Evolutionary conservation across 306 rosid genomes (phyloP).

Genomic region (Vachellia pachyceras): DNA sequence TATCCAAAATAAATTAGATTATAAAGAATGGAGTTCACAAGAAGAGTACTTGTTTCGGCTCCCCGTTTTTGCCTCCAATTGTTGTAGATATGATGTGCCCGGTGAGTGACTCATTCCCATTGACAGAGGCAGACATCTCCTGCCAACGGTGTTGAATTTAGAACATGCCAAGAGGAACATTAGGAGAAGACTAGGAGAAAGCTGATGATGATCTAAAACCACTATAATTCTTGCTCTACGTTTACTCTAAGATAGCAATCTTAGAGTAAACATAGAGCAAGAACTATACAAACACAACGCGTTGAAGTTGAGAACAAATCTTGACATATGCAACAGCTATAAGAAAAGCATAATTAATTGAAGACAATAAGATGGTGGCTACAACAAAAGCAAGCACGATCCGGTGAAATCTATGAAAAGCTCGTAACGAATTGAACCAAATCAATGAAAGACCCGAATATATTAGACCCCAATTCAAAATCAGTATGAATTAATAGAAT

Average conservation of each 20-base stretch:
- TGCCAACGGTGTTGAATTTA: conserved; percentile 48
- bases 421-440: conserved; percentile 5
- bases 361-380: conserved; percentile 18
- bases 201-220: no score
- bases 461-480: not conserved
- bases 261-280: conserved; percentile 17
- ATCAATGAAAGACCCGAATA: not conserved
- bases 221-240: no score
- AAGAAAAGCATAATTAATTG: conserved; percentile 3
- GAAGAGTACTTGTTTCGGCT: conserved; percentile 81
- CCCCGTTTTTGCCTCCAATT: conserved; percentile 95
- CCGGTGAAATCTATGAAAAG: conserved; percentile 7
- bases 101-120: conserved; percentile 83
- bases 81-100: conserved; percentile 96
- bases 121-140: conserved; percentile 82
- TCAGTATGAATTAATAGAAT: conserved; percentile 29
- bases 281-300: conserved; percentile 12
- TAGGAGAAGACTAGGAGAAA: not conserved
- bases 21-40: conserved; percentile 20
- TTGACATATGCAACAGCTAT: conserved; percentile 9
- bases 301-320: conserved; percentile 9
- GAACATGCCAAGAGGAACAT: conserved; percentile 2
- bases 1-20: conserved; percentile 6
- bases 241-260: no score
- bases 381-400: conserved; percentile 29